phyloP scores from a whole-genome alignment of 768 basidiomycete species.

The Pleurotus djamor region DNA sequence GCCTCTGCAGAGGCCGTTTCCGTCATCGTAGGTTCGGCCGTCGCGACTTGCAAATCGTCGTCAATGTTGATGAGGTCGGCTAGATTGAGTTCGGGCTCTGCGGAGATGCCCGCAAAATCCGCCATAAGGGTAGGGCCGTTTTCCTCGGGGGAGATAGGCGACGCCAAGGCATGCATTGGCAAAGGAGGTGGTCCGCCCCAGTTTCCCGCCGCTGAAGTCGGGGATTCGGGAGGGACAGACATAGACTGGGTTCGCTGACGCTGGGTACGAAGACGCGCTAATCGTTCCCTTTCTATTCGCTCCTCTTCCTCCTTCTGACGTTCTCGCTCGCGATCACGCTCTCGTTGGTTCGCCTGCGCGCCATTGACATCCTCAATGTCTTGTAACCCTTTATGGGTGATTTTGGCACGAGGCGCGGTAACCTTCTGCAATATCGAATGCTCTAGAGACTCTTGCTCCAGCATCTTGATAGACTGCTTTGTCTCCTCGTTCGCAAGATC shows the following conservation, averaged over 20 bases:
- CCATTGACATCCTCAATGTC: conserved; percentile 82
- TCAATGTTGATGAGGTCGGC: conserved; percentile 79
- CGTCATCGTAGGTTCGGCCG: conserved; percentile 17
- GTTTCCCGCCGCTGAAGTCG: conserved; percentile 34
- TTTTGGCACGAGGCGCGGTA: conserved; percentile 68
- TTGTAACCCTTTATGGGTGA: conserved; percentile 91
- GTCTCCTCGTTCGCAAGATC: conserved; percentile 88
- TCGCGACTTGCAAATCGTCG: conserved; percentile 42
- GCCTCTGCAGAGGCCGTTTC: conserved; percentile 9
- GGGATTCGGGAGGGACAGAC: conserved; percentile 75
- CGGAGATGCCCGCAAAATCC: conserved; percentile 28
- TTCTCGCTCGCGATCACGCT: conserved; percentile 58
- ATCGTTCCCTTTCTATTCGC: conserved; percentile 65
- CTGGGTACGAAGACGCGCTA: conserved; percentile 54
- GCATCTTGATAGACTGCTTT: conserved; percentile 77
- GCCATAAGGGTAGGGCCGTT: conserved; percentile 27
- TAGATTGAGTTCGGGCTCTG: conserved; percentile 68
- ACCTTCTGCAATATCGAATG: conserved; percentile 82
- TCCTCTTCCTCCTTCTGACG: conserved; percentile 69
- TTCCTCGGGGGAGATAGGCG: conserved; percentile 26
- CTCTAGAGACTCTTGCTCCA: conserved; percentile 79
- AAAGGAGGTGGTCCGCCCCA: conserved; percentile 69
- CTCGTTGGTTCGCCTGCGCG: conserved; percentile 29
- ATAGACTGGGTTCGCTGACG: conserved; percentile 49
- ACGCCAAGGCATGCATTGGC: conserved; percentile 39